These are phyloP conservation scores for Pythium phragmitis DNA, from an alignment of 352 stramenopile genomes.

Conservation along the genomic window DNA sequence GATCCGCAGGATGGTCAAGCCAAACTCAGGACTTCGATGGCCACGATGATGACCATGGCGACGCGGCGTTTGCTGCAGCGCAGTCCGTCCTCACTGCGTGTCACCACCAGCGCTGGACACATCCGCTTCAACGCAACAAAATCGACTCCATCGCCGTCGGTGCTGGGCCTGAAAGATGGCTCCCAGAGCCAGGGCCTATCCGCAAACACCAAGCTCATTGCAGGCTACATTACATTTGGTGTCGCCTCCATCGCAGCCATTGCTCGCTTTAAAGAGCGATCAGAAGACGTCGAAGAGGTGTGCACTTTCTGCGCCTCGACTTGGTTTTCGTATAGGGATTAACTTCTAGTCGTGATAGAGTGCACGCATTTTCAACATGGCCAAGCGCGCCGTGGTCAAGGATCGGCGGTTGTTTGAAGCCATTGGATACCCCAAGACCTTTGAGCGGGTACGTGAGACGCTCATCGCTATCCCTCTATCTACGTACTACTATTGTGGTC, in stretches of 20 bases:
- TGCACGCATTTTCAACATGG: conserved; percentile 71
- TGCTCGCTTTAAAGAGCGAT: conserved; percentile 57
- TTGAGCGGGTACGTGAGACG: conserved; percentile 33
- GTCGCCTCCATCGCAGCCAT: conserved; percentile 56
- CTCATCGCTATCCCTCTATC: neutral
- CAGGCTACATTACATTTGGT: conserved; percentile 52
- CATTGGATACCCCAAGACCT: conserved; percentile 73
- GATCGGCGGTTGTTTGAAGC: conserved; percentile 70
- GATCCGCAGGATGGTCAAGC: neutral
- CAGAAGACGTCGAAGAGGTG: conserved; percentile 50
- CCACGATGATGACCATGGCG: conserved; percentile 11
- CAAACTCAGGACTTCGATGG: too few species aligned
- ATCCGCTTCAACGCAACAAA: neutral
- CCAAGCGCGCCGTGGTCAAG: conserved; percentile 72
- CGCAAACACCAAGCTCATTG: conserved; percentile 54
- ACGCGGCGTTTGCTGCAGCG: conserved; percentile 6
- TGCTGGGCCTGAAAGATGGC: conserved; percentile 50
- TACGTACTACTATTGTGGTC: too few species aligned
- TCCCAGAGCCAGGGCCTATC: conserved; percentile 32
- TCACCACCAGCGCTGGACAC: neutral
- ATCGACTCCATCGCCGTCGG: conserved; percentile 1
- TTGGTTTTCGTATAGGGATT: neutral
- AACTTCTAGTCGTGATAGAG: conserved; percentile 26
- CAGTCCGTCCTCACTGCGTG: neutral
- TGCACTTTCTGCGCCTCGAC: neutral